Base-by-base conservation (phyloP, 2,329 filamentous ascomycete species). In the Colletotrichum tanaceti region DNA sequence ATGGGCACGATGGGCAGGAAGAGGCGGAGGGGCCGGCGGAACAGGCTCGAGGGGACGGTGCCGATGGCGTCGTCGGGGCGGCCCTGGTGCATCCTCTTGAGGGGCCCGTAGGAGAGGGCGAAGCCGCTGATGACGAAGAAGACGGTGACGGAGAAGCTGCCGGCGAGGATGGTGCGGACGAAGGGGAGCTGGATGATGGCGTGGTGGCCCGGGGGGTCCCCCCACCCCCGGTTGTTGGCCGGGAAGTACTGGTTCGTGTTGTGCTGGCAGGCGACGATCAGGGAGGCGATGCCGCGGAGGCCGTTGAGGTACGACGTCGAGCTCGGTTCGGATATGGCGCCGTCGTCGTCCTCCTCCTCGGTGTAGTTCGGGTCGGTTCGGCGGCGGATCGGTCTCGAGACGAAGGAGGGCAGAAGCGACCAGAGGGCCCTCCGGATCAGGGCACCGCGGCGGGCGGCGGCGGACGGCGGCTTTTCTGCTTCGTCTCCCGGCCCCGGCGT, bases 111-210 rank as follows among this genome's bases (percentile, higher is more conserved):
- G 32, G 84, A 85, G 13, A 90, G 79, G 2, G 86, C 88, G 75
- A 89, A 90, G n/a, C 87, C 88, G 0, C 86, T 87, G 44, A 89
- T 85, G 73, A 89, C 83, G 74, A 89, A 90, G 79, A 90, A 90
- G 71, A 89, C 77, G 75, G 83, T 85, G 47, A 89, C 87, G 72
- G 86, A 86, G 0, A 85, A 83, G 2, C 84, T 85, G 1, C 86
- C 87, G 57, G 84, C 83, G 73, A 84, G 87, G 61, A 84, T 78
- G 4, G 89, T 77, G 14, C 86, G 80, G 24, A 89, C 61, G 68
- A 88, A 81, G 5, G 86, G 87, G 0, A 88, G 79, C 72, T 85
- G 83, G 71, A 86, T 28, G 22, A 49, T 24, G 13, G 28, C 22
- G 1, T 24, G 6, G 13, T 49, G 22, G 10, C 13, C 5, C 14